Evolutionary conservation across 73 alveolate species (phyloP).

Genomic region (Loxodes magnus): DNA sequence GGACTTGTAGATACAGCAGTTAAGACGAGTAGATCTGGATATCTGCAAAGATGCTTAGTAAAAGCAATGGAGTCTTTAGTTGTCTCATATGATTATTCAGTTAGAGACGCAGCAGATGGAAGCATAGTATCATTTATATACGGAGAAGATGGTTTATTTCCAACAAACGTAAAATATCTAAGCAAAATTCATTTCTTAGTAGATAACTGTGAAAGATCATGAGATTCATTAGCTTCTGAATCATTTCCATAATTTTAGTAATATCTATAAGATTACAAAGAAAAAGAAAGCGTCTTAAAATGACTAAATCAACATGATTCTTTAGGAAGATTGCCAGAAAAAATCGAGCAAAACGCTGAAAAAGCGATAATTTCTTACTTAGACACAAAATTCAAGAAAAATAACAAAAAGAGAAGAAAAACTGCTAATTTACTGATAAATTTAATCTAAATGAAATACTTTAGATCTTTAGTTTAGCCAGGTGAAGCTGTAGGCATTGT

Average conservation of each 20-base stretch:
- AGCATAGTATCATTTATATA: constrained; percentile 81
- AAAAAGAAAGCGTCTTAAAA: too few species aligned
- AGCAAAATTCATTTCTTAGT: constrained; percentile 79
- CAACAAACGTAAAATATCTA: constrained; percentile 72
- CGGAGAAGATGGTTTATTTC: constrained; percentile 97
- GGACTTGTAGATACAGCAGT: constrained; percentile 99
- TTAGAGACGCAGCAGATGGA: constrained; percentile 98
- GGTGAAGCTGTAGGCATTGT: constrained; percentile 98
- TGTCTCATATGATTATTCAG: constrained; percentile 91
- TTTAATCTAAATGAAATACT: constrained; percentile 54
- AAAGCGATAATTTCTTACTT: too few species aligned
- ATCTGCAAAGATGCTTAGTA: constrained; percentile 91
- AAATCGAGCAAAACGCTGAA: too few species aligned
- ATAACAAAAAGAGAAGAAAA: too few species aligned
- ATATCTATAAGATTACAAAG: too few species aligned
- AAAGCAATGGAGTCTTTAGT: constrained; percentile 85
- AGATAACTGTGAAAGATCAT: constrained; percentile 64
- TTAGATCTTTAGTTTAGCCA: constrained; percentile 87
- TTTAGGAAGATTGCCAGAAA: too few species aligned
- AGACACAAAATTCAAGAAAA: too few species aligned
- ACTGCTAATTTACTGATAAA: too few species aligned
- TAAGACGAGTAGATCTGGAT: constrained; percentile 94
- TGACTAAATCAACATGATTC: too few species aligned
- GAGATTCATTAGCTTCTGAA: too few species aligned
- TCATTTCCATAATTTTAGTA: too few species aligned